Evolutionary conservation across 306 rosid species (phyloP).

Genomic region (Casuarina glauca): DNA sequence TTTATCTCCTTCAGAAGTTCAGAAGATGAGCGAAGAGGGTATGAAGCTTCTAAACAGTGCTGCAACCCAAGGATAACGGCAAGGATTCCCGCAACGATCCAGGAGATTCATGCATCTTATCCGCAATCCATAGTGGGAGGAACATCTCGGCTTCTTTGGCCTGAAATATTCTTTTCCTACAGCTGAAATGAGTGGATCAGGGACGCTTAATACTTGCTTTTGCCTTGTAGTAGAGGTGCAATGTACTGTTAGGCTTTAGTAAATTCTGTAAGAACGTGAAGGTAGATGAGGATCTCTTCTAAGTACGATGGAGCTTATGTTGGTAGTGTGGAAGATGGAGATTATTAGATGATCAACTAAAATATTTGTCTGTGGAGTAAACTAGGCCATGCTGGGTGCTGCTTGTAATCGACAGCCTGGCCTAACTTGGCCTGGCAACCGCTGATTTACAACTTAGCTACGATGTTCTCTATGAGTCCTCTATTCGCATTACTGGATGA

Average conservation of each 20-base stretch:
- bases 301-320: constrained; percentile 6
- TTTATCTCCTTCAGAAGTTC: constrained; percentile 83
- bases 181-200: background rate
- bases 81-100: background rate
- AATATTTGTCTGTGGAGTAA: background rate
- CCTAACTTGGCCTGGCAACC: no score
- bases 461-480: background rate
- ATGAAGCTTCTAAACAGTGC: constrained; percentile 90
- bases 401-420: no score
- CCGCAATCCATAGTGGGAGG: background rate
- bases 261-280: constrained; percentile 20
- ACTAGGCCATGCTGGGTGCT: no score
- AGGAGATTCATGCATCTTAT: background rate
- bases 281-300: background rate
- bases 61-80: constrained; percentile 62
- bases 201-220: constrained; percentile 15
- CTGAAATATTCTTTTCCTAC: background rate
- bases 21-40: constrained; percentile 96
- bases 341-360: background rate
- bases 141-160: background rate
- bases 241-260: constrained; percentile 21
- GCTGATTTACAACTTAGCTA: background rate
- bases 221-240: constrained; percentile 13
- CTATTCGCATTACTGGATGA: no score
- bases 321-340: background rate